Base-by-base conservation (phyloP, 2,329 filamentous ascomycete species). In the Coleophoma crateriformis region DNA sequence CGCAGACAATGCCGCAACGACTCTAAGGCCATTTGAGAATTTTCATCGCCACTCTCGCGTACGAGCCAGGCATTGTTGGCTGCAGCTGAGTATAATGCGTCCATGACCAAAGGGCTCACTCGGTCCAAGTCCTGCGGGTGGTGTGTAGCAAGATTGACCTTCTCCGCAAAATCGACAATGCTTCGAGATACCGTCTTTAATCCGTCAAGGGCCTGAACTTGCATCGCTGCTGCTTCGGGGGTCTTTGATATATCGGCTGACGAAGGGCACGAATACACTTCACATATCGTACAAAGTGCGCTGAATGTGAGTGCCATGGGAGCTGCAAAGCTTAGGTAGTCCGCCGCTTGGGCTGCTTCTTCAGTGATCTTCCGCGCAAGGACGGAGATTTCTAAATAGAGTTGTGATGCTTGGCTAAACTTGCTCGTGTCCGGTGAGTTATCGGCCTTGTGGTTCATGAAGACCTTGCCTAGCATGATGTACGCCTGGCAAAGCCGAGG, bases 401-500 rank as follows among this genome's bases (percentile, higher is more conserved):
- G 54, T 19, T 60, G 53, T 11, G 54, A 56, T 13, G 61, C 64
- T 7, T 53, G 35, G 20, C 33, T 40, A 38, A 59, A 63, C 11
- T 50, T 53, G 7, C 49, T 46, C 34, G 50, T 54, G 47, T 63
- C 62, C 19, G 54, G 51, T 3, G 49, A 40, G 4, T 48, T 47
- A 13, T 57, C 54, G 3, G 46, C 56, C 17, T 61, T 57, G 47
- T 63, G 55, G 54, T 71, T 66, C 6, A 45, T 46, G 10, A 69
- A 54, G n/a, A 67, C 62, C 49, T 63, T 61, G 37, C 64, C 65
- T 19, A 69, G 46, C 44, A 71, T 60, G 17, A 68, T 58, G 17
- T 62, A 63, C 17, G 64, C 61, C 58, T 73, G 69, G 47, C 67
- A 70, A 39, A 82, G 68, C 50, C 77, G 72, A 4, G 75, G 73